These are phyloP conservation scores for Rosa multiflora DNA, from an alignment of 306 rosid species.

Conservation along the genomic window DNA sequence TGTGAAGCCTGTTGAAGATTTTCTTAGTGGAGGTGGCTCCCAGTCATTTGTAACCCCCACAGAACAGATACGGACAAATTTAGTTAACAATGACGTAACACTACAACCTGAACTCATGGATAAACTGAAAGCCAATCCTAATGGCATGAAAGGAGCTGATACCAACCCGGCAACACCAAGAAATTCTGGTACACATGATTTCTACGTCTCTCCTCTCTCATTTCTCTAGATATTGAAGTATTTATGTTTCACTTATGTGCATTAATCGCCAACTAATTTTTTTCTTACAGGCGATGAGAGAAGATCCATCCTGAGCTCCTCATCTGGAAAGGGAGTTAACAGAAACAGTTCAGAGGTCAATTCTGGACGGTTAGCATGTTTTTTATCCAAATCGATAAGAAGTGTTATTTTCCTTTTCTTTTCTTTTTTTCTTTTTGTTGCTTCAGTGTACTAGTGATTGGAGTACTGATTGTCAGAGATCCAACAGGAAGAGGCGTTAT, in stretches of 20 bases:
- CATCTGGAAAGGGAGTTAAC: constrained; percentile 53
- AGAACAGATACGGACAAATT: constrained; percentile 39
- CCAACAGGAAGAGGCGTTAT: constrained; percentile 45
- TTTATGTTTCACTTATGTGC: constrained; percentile 9
- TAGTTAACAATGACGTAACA: constrained; percentile 27
- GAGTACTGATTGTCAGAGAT: constrained; percentile 35
- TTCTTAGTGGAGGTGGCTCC: constrained; percentile 41
- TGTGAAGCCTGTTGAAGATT: constrained; percentile 59
- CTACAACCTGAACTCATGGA: constrained; percentile 27
- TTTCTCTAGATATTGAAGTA: constrained; percentile 8
- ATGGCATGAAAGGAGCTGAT: constrained; percentile 31
- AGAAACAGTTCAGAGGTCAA: constrained; percentile 40
- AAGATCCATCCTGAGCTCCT: constrained; percentile 46
- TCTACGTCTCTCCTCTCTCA: background rate
- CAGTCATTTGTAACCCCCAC: constrained; percentile 28
- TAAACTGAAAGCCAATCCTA: constrained; percentile 37
- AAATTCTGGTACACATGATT: constrained; percentile 52
- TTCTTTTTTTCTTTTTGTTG: too few species aligned
- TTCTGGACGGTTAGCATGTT: constrained; percentile 53
- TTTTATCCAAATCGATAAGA: background rate
- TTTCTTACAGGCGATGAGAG: constrained; percentile 39
- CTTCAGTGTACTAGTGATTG: constrained; percentile 18
- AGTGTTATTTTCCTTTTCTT: too few species aligned
- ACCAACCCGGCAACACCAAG: constrained; percentile 41
- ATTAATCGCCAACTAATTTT: constrained; percentile 8